phyloP scores from a whole-genome alignment of 1,139 yeast species.

The Trichomonascaceae sp. region DNA sequence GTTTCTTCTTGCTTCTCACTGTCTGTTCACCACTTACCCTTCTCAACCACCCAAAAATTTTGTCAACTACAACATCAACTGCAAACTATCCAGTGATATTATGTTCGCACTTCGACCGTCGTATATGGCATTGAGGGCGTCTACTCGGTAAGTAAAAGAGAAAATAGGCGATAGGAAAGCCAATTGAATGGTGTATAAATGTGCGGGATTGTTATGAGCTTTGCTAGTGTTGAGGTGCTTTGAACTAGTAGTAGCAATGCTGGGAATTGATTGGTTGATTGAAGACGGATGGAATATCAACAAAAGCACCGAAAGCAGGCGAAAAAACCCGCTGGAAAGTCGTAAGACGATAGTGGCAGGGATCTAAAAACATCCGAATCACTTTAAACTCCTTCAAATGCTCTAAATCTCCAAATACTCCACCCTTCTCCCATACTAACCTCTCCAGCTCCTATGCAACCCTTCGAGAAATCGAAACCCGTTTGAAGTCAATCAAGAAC shows the following conservation, averaged over 20 bases:
- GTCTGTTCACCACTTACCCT: neutral
- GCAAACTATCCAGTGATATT: neutral
- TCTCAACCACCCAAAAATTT: neutral
- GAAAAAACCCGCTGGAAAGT: neutral
- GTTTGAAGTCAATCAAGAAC: constrained; percentile 96
- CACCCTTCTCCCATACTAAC: neutral
- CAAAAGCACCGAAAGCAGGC: neutral
- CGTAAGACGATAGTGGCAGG: neutral
- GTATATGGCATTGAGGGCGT: constrained; percentile 9
- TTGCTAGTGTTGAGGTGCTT: too few relatives aligned
- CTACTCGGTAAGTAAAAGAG: constrained; percentile 9
- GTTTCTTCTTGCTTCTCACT: neutral
- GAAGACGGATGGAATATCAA: neutral
- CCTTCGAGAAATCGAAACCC: constrained; percentile 95
- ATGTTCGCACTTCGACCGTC: constrained; percentile 13
- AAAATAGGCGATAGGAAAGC: neutral
- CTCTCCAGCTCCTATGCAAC: constrained; percentile 83
- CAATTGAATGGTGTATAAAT: neutral
- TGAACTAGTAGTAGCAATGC: neutral
- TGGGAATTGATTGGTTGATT: neutral
- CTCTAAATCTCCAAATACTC: neutral
- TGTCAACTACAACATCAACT: neutral
- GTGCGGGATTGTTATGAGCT: neutral
- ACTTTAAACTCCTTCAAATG: neutral
- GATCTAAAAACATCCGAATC: neutral